These are phyloP conservation scores for Macadamia integrifolia DNA, from an alignment of 164 flowering plant species.

Conservation along the genomic window DNA sequence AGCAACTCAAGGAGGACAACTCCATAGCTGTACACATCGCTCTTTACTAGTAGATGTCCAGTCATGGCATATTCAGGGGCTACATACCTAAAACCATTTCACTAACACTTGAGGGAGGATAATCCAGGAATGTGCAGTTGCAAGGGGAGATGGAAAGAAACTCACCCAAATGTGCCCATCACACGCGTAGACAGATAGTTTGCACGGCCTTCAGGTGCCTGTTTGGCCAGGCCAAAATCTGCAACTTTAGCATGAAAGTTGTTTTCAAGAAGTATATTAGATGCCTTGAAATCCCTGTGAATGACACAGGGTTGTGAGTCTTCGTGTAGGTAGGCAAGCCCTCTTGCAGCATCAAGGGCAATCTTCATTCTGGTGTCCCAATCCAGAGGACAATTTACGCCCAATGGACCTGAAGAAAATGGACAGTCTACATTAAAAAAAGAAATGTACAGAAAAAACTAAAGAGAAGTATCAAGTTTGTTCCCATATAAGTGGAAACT, in stretches of 20 bases:
- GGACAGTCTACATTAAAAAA: background rate
- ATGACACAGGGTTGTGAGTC: conserved; percentile 97
- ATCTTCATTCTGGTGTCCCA: conserved; percentile 98
- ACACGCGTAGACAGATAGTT: conserved; percentile 91
- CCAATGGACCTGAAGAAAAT: conserved; percentile 62
- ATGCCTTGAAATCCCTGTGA: conserved; percentile 97
- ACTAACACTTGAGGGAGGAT: background rate
- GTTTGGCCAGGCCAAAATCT: conserved; percentile 97
- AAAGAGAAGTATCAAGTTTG: background rate
- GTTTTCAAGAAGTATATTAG: conserved; percentile 90
- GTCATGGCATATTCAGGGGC: conserved; percentile 99
- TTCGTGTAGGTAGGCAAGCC: conserved; percentile 95
- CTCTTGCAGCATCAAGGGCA: conserved; percentile 99
- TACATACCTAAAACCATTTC: conserved; percentile 61
- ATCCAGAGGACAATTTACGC: conserved; percentile 80
- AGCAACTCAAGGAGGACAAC: conserved; percentile 94
- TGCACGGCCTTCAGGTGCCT: conserved; percentile 86
- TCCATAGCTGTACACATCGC: conserved; percentile 98
- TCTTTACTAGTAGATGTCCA: conserved; percentile 91
- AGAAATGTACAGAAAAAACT: conserved; percentile 1
- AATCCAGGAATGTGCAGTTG: conserved; percentile 2
- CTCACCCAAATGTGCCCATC: conserved; percentile 98
- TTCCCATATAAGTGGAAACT: background rate
- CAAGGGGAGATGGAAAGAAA: conserved; percentile 2
- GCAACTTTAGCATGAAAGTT: conserved; percentile 93